Evolutionary conservation across 768 basidiomycete genomes (phyloP).

Genomic region (Boletus edulis): DNA sequence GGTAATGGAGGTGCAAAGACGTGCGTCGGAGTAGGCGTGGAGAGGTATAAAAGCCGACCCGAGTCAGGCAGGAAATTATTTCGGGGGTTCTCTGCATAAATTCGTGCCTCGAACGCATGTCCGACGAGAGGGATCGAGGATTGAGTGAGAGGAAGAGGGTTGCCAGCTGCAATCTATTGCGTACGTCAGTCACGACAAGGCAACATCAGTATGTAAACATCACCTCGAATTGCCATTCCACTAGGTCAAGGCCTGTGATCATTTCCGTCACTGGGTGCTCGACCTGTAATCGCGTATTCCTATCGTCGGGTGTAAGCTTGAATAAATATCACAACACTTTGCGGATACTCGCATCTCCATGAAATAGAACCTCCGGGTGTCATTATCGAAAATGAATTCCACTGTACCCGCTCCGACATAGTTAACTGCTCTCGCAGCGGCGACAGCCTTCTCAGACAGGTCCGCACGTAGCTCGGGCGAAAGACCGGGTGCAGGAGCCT

Average conservation of each 20-base stretch:
- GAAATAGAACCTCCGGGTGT: slow-evolving; percentile 84
- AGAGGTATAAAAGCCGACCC: slow-evolving; percentile 75
- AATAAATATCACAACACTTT: not conserved
- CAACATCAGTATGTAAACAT: not conserved
- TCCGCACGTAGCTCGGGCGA: slow-evolving; percentile 75
- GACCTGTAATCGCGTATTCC: slow-evolving; percentile 85
- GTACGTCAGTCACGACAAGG: not conserved
- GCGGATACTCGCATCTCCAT: slow-evolving; percentile 80
- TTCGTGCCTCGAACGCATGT: slow-evolving; percentile 92
- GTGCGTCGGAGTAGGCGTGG: slow-evolving; percentile 73
- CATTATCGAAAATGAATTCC: slow-evolving; percentile 97
- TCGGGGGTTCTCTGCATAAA: slow-evolving; percentile 93
- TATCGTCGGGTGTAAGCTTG: slow-evolving; percentile 23
- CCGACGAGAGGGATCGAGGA: slow-evolving; percentile 81
- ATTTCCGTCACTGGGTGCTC: slow-evolving; percentile 95
- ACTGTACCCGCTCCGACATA: slow-evolving; percentile 93
- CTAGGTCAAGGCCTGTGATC: slow-evolving; percentile 91
- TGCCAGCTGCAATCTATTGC: slow-evolving; percentile 79
- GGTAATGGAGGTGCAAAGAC: slow-evolving; percentile 53
- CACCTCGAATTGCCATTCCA: slow-evolving; percentile 93
- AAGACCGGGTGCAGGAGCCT: slow-evolving; percentile 91
- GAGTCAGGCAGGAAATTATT: slow-evolving; percentile 94
- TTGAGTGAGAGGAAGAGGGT: slow-evolving; percentile 77
- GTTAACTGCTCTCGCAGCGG: slow-evolving; percentile 88
- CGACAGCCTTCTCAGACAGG: slow-evolving; percentile 82